Base-by-base conservation (phyloP, 2,329 filamentous ascomycete species). In the Fonsecaea nubica region DNA sequence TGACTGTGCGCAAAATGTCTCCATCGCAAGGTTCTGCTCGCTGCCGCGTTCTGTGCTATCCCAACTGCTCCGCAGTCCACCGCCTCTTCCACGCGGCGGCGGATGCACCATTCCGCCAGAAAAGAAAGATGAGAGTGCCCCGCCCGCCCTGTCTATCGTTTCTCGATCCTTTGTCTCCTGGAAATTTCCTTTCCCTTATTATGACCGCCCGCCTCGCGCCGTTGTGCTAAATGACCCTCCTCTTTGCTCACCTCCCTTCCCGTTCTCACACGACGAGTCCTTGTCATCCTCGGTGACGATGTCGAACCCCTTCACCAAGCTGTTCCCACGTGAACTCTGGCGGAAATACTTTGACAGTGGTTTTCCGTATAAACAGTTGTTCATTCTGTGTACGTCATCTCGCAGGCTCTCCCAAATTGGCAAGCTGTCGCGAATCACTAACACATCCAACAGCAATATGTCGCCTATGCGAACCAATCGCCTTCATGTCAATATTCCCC, bases 401-500 rank as follows among this genome's bases (percentile, higher is more conserved):
- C 65, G 65, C 65, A 58, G 58, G 53, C 40, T 54, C 54, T n/a
- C 56, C 59, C 62, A 52, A 68, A 54, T 57, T 63, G 45, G 57
- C 45, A 58, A 66, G 42, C 69, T 72, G 62, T 65, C 63, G 58
- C 65, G 64, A 68, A 55, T 50, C 48, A 57, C 68, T 71, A 69
- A 68, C 68, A 58, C 63, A 50, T 53, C 56, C 52, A 45, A 65
- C 61, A 96, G 93, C 93, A 54, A 85, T 97, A 75, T 97, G 93
- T 81, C 90, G 95, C 76, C 94, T 99, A 82, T 97, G 93, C 84
- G 95, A 99, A 78, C 95, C 95, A 60, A 98, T 99, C 78, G 95
- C 95, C 5, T 98, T 99, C 84, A 98, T 97, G 92, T 97, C 93
- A 62, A 97, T 98, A 73, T 98, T 99, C 77, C 95, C 95, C 1